Evolutionary conservation across 2,329 filamentous ascomycete species (phyloP), one percentile per base, ranked within the genome.

Genomic region (Harringtonia lauricola): DNA sequence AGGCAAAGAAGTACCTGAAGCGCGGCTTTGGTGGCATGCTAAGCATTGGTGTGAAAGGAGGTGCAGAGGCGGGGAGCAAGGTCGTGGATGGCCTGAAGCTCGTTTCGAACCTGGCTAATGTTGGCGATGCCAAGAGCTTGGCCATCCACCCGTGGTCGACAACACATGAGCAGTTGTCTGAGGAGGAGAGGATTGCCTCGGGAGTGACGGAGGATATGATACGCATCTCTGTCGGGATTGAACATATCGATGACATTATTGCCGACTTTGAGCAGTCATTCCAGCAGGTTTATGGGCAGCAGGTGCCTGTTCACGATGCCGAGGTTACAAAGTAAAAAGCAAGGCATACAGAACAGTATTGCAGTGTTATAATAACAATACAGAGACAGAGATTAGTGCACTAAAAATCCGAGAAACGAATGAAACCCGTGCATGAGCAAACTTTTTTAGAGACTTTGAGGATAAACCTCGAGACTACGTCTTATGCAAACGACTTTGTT

Each of bases 211-310:
- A 85, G 67, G 90, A 94, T 58, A 79, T 89, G 33, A 95, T 96
- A 63, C 85, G 90, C 50, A 92, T 96, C 57, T 95, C 89, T 0
- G 89, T 95, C 47, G 90, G 90, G 41, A 94, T 84, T 1, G 90
- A 96, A 68, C 88, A 95, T 62, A 94, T 96, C 59, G 89, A 95
- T 67, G 90, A 96, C 58, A 95, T 96, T 56, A 92, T 95, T 58
- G 83, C 81, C 54, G 90, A 96, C 65, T 95, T 96, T 60, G 83
- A 90, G 63, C 89, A 95, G 70, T 85, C 86, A 0, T 94, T 95
- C 64, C 73, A 78, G 58, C n/a, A n/a, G n/a, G n/a, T n/a, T n/a
- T n/a, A n/a, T n/a, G n/a, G n/a, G n/a, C n/a, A n/a, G n/a, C n/a
- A n/a, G n/a, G n/a, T n/a, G n/a, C n/a, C n/a, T n/a, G n/a, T n/a